Evolutionary conservation across 352 stramenopile genomes (phyloP), one percentile per base, ranked within the genome.

Genomic region (Halophytophthora batemanensis): DNA sequence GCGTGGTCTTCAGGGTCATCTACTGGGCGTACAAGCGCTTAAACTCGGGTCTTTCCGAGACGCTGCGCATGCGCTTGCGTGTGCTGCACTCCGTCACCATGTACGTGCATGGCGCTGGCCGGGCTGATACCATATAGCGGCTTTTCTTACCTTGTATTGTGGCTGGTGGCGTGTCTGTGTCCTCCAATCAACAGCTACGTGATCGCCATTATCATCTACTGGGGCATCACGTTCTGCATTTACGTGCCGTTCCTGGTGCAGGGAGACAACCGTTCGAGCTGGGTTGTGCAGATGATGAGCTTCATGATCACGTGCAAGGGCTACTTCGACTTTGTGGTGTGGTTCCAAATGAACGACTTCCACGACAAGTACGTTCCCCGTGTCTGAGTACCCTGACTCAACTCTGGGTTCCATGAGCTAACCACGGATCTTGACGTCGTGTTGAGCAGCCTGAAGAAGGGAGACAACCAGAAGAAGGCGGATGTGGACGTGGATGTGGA

Each of bases 171-270:
- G 7, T 6, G 13, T 5, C 6, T 17, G 33, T 22, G 6, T 41
- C 6, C 54, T 3, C n/a, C 3, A 63, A 13, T 35, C 12, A 34
- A 22, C 45, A 92, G 82, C 38, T 93, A 93, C 44, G 83, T 94
- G 56, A 92, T 94, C 33, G 84, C 84, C n/a, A 93, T 95, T 55
- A 91, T 95, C 65, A 90, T 95, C 50, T 95, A 95, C 66, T 95
- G 84, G 84, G 78, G 75, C 13, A 59, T 95, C 56, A 92, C 81
- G 14, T 93, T 95, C 58, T 69, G 74, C 50, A 68, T 93, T 54
- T 95, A 93, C 61, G 80, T 95, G 50, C 84, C 84, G 39, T 95
- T 92, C 52, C 55, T 95, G 22, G 65, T 89, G n/a, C 63, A 89
- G 58, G 65, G 64, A 2, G 35, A 81, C 7, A 77, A 72, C 15